Evolutionary conservation across 441 rosid species (phyloP).

Genomic region (Adansonia grandidieri): DNA sequence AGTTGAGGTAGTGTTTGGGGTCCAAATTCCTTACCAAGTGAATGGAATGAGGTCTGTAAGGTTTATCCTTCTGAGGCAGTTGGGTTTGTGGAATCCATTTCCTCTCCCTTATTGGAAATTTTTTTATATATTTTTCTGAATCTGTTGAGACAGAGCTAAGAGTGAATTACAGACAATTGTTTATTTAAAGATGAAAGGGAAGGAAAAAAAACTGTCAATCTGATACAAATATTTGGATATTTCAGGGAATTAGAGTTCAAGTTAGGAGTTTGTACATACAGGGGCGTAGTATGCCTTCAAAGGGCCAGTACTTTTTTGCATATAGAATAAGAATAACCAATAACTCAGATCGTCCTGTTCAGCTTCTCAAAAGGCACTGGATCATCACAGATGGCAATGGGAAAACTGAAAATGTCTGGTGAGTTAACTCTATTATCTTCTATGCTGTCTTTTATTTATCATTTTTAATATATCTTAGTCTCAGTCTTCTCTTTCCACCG

Average conservation of each 20-base stretch:
- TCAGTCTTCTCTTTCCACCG: conserved; percentile 2
- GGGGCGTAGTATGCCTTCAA: conserved; percentile 64
- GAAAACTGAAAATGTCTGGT: conserved; percentile 69
- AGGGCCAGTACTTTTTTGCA: conserved; percentile 69
- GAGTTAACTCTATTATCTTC: conserved; percentile 28
- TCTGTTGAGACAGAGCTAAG: conserved; percentile 1
- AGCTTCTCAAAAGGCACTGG: conserved; percentile 80
- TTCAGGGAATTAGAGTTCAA: conserved; percentile 71
- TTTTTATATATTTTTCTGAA: neutral
- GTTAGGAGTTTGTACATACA: conserved; percentile 74
- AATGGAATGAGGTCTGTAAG: neutral
- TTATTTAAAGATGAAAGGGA: conserved; percentile 11
- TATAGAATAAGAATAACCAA: conserved; percentile 70
- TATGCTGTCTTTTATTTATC: neutral
- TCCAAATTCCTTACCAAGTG: neutral
- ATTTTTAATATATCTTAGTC: neutral
- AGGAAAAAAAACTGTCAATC: neutral
- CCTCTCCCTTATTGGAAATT: neutral
- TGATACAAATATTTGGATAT: conserved; percentile 23
- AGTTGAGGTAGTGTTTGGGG: neutral
- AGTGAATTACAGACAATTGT: neutral
- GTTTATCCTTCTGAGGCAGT: neutral
- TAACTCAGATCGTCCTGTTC: conserved; percentile 71
- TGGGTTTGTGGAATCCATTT: conserved; percentile 10
- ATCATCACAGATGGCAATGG: conserved; percentile 66